These are phyloP conservation scores for Globisporangium polare DNA, from an alignment of 352 stramenopile species.

Conservation along the genomic window DNA sequence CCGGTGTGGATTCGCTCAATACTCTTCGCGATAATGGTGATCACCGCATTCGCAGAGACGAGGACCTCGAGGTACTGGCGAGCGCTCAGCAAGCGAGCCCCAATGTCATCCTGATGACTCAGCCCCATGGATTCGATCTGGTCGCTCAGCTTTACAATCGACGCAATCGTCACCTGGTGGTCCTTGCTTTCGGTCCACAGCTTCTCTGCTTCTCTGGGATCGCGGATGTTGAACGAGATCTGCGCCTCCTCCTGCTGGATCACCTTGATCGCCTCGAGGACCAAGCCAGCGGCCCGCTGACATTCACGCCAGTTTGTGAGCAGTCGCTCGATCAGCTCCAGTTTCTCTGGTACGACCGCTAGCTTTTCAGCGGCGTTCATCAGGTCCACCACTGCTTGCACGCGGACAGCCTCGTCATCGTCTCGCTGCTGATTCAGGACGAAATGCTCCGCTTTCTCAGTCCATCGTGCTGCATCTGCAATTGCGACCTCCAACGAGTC, in stretches of 20 bases:
- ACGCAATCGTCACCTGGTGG: slow-evolving; percentile 13
- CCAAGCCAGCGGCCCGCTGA: slow-evolving; percentile 9
- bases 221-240: slow-evolving; percentile 11
- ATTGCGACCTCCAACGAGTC: slow-evolving; percentile 30
- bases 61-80: slow-evolving; percentile 19
- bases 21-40: slow-evolving; percentile 13
- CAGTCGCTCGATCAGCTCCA: slow-evolving; percentile 25
- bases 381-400: slow-evolving; percentile 19
- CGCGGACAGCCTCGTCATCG: slow-evolving; percentile 3
- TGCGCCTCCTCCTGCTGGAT: slow-evolving; percentile 24
- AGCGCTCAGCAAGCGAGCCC: slow-evolving; percentile 4
- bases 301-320: slow-evolving; percentile 26
- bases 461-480: slow-evolving; percentile 21
- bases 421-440: slow-evolving; percentile 10
- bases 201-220: slow-evolving; percentile 2
- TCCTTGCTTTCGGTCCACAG: slow-evolving; percentile 14
- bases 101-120: slow-evolving; percentile 6
- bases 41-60: slow-evolving; percentile 13
- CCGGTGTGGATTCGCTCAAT: slow-evolving; percentile 4
- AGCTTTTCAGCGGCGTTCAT: slow-evolving; percentile 25
- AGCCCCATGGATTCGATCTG: slow-evolving; percentile 11
- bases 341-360: slow-evolving; percentile 16
- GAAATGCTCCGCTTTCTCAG: slow-evolving; percentile 20
- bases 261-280: slow-evolving; percentile 21
- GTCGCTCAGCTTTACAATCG: slow-evolving; percentile 5